These are phyloP conservation scores for Crucibulum parvulum DNA, from an alignment of 1,284 basidiomycete species.

Conservation along the genomic window DNA sequence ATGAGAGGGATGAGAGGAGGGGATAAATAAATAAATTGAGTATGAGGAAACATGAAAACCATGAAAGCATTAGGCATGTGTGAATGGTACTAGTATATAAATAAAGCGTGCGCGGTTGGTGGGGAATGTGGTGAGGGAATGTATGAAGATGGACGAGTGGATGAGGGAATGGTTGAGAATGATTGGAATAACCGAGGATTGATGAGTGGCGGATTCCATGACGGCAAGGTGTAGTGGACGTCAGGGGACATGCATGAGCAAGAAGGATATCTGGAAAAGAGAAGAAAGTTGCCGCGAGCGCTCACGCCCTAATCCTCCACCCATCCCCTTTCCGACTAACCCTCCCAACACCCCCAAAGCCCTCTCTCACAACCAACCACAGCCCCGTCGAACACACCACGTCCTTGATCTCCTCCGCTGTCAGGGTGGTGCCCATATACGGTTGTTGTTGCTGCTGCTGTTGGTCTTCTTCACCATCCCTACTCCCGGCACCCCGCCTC, in stretches of 20 bases:
- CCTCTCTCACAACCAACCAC: conserved; percentile 93
- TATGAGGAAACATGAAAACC: no score
- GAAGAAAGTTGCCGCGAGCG: not conserved
- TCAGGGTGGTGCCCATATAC: conserved; percentile 63
- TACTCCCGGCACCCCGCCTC: conserved; percentile 39
- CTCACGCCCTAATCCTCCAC: conserved; percentile 67
- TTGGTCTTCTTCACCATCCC: conserved; percentile 6
- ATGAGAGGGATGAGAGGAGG: no score
- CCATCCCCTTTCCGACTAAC: conserved; percentile 81
- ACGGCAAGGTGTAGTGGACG: not conserved
- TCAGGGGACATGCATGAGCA: not conserved
- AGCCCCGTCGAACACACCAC: conserved; percentile 87
- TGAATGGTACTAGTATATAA: no score
- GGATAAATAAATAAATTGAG: no score
- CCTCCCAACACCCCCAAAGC: conserved; percentile 88
- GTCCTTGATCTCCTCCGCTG: conserved; percentile 95
- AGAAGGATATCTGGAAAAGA: not conserved
- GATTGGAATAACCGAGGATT: no score
- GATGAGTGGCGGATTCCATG: no score
- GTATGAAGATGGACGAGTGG: no score
- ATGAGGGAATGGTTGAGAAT: no score
- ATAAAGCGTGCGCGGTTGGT: no score
- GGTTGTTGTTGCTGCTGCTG: conserved; percentile 11
- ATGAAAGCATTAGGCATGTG: no score
- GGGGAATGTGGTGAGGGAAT: no score